Conservation (phyloP, 768 basidiomycete genomes). For the Amanita fuliginea region DNA sequence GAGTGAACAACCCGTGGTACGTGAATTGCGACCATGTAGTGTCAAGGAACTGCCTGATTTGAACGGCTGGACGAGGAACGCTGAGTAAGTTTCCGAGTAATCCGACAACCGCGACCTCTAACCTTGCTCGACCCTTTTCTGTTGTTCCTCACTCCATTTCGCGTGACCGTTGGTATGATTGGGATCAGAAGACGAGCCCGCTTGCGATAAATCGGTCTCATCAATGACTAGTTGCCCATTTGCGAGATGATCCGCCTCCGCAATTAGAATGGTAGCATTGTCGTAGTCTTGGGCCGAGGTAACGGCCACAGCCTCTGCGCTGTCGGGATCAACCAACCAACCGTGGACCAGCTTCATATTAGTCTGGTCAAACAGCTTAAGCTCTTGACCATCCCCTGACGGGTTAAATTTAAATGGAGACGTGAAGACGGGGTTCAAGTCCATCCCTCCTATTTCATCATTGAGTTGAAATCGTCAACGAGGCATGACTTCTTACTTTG, state of each 20-base stretch:
- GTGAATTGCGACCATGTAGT: slow-evolving; percentile 73
- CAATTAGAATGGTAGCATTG: slow-evolving; percentile 60
- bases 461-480: not conserved
- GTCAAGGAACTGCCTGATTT: slow-evolving; percentile 59
- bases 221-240: slow-evolving; percentile 46
- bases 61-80: slow-evolving; percentile 37
- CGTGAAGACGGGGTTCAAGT: slow-evolving; percentile 80
- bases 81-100: not conserved
- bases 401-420: slow-evolving; percentile 59
- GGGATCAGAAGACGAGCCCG: slow-evolving; percentile 11
- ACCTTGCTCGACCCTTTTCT: slow-evolving; percentile 64
- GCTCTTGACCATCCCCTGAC: slow-evolving; percentile 56
- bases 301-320: slow-evolving; percentile 45
- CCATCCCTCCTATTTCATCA: slow-evolving; percentile 62
- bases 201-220: slow-evolving; percentile 16
- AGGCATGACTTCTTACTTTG: slow-evolving; percentile 41
- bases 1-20: slow-evolving; percentile 77
- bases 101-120: slow-evolving; percentile 10
- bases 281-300: slow-evolving; percentile 57
- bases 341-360: slow-evolving; percentile 80
- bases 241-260: slow-evolving; percentile 68
- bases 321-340: slow-evolving; percentile 72
- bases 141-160: slow-evolving; percentile 41
- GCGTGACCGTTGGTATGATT: slow-evolving; percentile 14
- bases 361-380: slow-evolving; percentile 77